A percentile compares a stretch with the other conserved stretches of the same genome.
Evolutionary conservation across 2,329 filamentous ascomycete species (phyloP).

Genomic region (Lecanicillium sp.): DNA sequence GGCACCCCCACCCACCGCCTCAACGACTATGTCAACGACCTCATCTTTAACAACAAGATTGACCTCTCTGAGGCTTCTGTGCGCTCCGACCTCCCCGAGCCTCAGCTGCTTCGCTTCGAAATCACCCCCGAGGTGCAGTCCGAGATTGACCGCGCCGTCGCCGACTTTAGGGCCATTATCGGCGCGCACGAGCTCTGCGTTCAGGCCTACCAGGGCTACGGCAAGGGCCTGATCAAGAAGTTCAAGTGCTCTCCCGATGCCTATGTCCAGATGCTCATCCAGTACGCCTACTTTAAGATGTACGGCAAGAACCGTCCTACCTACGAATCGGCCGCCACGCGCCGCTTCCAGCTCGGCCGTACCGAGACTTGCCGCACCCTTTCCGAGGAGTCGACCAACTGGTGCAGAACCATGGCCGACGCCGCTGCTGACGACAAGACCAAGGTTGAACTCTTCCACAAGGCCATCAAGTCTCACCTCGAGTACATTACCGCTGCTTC

Average conservation of each 20-base stretch:
- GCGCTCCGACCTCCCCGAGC: slow-evolving; percentile 78
- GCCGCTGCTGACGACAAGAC: slow-evolving; percentile 52
- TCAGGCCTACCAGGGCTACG: slow-evolving; percentile 94
- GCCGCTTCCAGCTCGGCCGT: slow-evolving; percentile 91
- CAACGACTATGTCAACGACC: slow-evolving; percentile 87
- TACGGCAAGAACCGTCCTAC: slow-evolving; percentile 96
- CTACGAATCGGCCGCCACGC: slow-evolving; percentile 91
- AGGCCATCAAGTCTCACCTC: slow-evolving; percentile 71
- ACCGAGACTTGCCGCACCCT: slow-evolving; percentile 94
- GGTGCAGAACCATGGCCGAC: slow-evolving; percentile 82
- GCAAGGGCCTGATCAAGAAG: slow-evolving; percentile 98
- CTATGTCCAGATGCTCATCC: slow-evolving; percentile 97
- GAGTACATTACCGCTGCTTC: slow-evolving; percentile 86
- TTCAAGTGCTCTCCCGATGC: slow-evolving; percentile 98
- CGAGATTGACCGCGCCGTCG: slow-evolving; percentile 70
- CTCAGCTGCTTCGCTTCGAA: slow-evolving; percentile 68
- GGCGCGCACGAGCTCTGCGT: slow-evolving; percentile 83
- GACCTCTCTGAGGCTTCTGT: slow-evolving; percentile 73
- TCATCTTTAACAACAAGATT: slow-evolving; percentile 90
- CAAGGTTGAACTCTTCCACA: slow-evolving; percentile 68
- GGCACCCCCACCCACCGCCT: slow-evolving; percentile 94
- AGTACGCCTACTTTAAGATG: slow-evolving; percentile 98
- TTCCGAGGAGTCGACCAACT: slow-evolving; percentile 83
- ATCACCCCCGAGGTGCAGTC: slow-evolving; percentile 64
- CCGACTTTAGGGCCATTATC: slow-evolving; percentile 76